Evolutionary conservation across 129 eudicot genomes (phyloP).

Genomic region (Tagetes erecta): DNA sequence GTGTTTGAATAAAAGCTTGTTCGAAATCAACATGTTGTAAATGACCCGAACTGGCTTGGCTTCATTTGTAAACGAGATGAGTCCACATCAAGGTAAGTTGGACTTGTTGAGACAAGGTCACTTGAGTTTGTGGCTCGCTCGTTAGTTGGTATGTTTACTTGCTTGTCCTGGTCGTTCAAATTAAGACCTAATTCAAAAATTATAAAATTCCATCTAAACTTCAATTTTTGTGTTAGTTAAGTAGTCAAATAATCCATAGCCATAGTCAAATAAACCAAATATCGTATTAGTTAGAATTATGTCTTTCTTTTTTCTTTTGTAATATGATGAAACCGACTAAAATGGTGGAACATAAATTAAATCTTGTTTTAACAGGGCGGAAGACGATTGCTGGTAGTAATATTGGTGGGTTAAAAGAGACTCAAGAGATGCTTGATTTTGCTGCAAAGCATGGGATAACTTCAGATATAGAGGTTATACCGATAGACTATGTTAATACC

Average conservation of each 20-base stretch:
- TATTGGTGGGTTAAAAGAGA: no score
- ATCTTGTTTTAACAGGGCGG: constrained; percentile 31
- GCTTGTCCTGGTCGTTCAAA: no score
- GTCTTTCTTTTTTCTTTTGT: neutral
- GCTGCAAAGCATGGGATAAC: constrained; percentile 36
- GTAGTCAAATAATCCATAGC: neutral
- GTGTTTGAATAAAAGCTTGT: constrained; percentile 53
- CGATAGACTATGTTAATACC: constrained; percentile 37
- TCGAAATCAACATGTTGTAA: neutral
- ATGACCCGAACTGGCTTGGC: no score
- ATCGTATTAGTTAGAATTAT: no score
- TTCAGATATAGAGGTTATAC: constrained; percentile 49
- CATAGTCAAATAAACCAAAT: neutral
- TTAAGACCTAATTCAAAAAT: no score
- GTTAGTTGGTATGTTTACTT: no score
- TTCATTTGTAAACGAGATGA: no score
- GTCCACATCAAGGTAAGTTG: no score
- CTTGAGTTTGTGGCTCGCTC: no score
- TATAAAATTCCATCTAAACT: no score
- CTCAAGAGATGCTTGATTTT: no score
- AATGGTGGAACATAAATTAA: neutral
- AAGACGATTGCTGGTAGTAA: constrained; percentile 38
- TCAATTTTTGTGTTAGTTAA: neutral
- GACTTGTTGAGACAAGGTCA: no score
- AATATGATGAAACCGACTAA: neutral